These are phyloP conservation scores for Phytophthora palmivora DNA, from an alignment of 352 stramenopile genomes.

Conservation along the genomic window DNA sequence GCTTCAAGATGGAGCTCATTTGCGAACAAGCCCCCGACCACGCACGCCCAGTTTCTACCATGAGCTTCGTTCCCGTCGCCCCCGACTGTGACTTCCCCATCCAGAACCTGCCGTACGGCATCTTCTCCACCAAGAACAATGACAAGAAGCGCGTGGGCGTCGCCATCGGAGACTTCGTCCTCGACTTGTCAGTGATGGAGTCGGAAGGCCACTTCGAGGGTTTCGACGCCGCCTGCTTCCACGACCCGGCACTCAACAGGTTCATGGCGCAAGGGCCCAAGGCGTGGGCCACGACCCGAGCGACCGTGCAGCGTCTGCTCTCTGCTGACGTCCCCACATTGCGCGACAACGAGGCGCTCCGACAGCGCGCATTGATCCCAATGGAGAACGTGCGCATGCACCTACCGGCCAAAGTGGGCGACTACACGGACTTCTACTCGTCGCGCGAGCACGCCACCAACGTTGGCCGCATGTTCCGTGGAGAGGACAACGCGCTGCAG, in stretches of 20 bases:
- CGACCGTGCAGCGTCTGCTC: slow-evolving; percentile 90
- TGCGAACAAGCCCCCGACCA: slow-evolving; percentile 7
- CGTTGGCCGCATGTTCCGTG: slow-evolving; percentile 93
- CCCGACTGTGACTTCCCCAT: slow-evolving; percentile 92
- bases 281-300: slow-evolving; percentile 89
- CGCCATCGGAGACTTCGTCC: slow-evolving; percentile 80
- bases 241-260: slow-evolving; percentile 86
- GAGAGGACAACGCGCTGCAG: slow-evolving; percentile 96
- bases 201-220: slow-evolving; percentile 90
- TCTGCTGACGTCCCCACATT: slow-evolving; percentile 75
- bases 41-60: slow-evolving; percentile 12
- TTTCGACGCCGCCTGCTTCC: slow-evolving; percentile 80
- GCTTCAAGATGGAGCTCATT: slow-evolving; percentile 19
- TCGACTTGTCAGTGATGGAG: slow-evolving; percentile 92
- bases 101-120: slow-evolving; percentile 96
- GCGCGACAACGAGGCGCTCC: slow-evolving; percentile 80
- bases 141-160: slow-evolving; percentile 80
- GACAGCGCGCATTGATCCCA: slow-evolving; percentile 79
- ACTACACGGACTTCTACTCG: slow-evolving; percentile 99
- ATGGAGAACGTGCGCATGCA: slow-evolving; percentile 88
- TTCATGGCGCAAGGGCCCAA: slow-evolving; percentile 93
- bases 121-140: slow-evolving; percentile 88
- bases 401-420: slow-evolving; percentile 93
- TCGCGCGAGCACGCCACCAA: slow-evolving; percentile 97
- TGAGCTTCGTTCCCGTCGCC: slow-evolving; percentile 69